Conservation (phyloP, 2,329 filamentous ascomycete species). For the Pyricularia grisea region DNA sequence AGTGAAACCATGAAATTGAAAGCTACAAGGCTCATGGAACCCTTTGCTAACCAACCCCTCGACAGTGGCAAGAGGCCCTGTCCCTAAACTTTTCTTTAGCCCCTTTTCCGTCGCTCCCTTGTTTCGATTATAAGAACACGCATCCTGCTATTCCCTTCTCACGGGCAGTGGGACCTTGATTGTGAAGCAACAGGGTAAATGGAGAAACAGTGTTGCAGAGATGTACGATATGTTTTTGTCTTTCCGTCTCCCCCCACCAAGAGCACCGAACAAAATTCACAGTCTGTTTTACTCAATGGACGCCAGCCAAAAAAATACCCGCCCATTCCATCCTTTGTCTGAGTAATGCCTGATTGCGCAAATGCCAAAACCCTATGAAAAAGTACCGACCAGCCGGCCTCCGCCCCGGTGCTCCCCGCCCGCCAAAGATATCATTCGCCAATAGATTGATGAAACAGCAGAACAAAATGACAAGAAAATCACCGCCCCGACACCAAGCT, state of each 20-base stretch:
- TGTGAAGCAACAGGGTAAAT: background rate
- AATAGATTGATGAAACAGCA: background rate
- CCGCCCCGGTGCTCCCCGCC: background rate
- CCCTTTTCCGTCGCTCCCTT: background rate
- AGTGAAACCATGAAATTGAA: no score
- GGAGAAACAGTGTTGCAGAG: background rate
- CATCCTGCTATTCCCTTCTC: background rate
- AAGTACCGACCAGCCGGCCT: background rate
- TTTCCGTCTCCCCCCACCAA: background rate
- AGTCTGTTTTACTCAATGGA: background rate
- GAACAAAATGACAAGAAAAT: background rate
- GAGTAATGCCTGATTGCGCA: slow-evolving; percentile 1
- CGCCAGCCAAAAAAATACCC: background rate
- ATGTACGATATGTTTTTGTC: slow-evolving; percentile 4
- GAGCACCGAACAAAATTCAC: background rate
- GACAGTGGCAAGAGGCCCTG: background rate
- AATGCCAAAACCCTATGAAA: background rate
- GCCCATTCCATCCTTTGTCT: background rate
- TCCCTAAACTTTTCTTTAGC: background rate
- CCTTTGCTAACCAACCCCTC: background rate
- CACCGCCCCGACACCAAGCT: background rate
- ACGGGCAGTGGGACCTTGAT: background rate
- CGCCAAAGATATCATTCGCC: background rate
- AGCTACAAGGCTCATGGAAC: background rate
- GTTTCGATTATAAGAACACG: background rate